These are phyloP conservation scores for Umbilicus rupestris DNA, from an alignment of 164 flowering plant species.

Conservation along the genomic window DNA sequence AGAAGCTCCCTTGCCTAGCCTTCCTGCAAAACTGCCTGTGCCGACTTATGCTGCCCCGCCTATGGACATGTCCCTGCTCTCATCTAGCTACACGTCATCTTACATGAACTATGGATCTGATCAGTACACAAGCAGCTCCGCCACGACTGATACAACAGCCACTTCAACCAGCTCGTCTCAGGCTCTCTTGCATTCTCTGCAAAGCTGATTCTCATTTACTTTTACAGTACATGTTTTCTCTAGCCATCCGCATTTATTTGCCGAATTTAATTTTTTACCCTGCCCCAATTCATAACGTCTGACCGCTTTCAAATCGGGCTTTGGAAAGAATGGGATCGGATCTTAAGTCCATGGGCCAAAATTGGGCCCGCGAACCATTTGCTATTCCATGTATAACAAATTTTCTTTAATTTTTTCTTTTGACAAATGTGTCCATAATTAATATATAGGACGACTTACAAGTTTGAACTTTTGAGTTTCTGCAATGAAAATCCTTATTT, in stretches of 20 bases:
- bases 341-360: no score
- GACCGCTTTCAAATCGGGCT: no score
- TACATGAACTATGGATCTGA: slow-evolving; percentile 2
- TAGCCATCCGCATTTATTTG: no score
- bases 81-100: slow-evolving; percentile 11
- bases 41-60: slow-evolving; percentile 16
- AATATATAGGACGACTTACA: not conserved
- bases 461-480: not conserved
- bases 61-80: not conserved
- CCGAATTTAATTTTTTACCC: no score
- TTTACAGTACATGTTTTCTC: no score
- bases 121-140: not conserved
- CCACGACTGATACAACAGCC: not conserved
- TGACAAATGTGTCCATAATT: no score
- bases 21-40: slow-evolving; percentile 18
- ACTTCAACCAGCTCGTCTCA: slow-evolving; percentile 1
- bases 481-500: not conserved
- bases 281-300: no score
- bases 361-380: no score
- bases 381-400: no score
- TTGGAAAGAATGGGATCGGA: no score
- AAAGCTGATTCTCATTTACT: not conserved
- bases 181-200: not conserved
- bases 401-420: no score
- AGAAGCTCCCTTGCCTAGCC: slow-evolving; percentile 18